Conservation (phyloP, 805 yeast genomes). For the Ogataea methanolica region DNA sequence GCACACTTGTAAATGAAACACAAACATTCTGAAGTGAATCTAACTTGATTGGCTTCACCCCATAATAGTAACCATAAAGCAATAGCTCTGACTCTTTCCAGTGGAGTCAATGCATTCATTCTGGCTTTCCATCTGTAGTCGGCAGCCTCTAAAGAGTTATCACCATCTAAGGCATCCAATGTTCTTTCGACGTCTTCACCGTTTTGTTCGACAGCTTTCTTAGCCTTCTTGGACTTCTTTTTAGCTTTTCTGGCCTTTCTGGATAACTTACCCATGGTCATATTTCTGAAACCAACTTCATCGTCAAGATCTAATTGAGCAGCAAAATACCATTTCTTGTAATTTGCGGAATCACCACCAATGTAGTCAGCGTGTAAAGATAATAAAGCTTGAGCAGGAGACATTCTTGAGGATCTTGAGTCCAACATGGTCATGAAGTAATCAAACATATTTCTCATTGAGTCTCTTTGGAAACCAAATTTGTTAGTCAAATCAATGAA, state of each 20-base stretch:
- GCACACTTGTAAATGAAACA: constrained; percentile 97
- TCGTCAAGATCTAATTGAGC: constrained; percentile 86
- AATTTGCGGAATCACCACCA: constrained; percentile 84
- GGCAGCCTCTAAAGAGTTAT: constrained; percentile 80
- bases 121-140: constrained; percentile 78
- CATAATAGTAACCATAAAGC: constrained; percentile 72
- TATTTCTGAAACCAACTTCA: constrained; percentile 76
- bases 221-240: constrained; percentile 75
- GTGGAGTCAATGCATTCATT: constrained; percentile 68
- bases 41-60: constrained; percentile 93
- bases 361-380: constrained; percentile 83
- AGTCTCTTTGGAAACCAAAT: constrained; percentile 88
- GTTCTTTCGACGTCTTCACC: constrained; percentile 58
- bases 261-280: constrained; percentile 70
- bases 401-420: constrained; percentile 83
- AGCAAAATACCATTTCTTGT: constrained; percentile 85
- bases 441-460: constrained; percentile 88
- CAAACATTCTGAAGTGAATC: constrained; percentile 86
- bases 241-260: constrained; percentile 78
- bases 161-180: constrained; percentile 69
- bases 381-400: constrained; percentile 80
- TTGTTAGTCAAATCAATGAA: constrained; percentile 78
- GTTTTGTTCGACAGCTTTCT: constrained; percentile 61
- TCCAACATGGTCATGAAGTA: constrained; percentile 82
- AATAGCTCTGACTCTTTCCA: constrained; percentile 75